Evolutionary conservation across 768 basidiomycete species (phyloP), one percentile per base, ranked within the genome.

Genomic region (Termitomyces sp.): DNA sequence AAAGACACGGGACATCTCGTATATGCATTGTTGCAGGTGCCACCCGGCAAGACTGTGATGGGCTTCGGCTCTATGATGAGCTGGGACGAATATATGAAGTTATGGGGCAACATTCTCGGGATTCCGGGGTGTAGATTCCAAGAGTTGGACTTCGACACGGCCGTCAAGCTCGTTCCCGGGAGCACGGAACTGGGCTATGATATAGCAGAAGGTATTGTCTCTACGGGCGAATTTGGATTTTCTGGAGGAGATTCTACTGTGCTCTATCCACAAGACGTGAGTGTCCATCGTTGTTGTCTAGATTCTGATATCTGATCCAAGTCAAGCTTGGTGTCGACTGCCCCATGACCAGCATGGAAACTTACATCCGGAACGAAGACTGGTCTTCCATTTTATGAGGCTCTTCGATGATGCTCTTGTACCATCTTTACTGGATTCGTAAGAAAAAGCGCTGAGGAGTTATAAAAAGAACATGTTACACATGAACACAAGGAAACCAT

Each of bases 31-130:
- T 29, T 58, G 4, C 51, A 47, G 20, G 29, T 45, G n/a, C 34
- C 57, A 48, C 51, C 57, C n/a, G 46, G 52, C 1, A 58, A 53
- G 37, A 54, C 24, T 9, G 10, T 58, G 18, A 46, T 58, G 4
- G 57, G 57, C 33, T 58, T 58, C 46, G 57, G 57, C 28, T 58
- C 57, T 20, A 52, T 58, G 57, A 58, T 58, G 1, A 58, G 57
- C 57, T 58, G 51, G 51, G 42, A 33, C 28, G 51, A 42, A 12
- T 58, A 58, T 12, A 54, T 54, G 46, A 53, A 52, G 34, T 20
- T 58, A 7, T 58, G 57, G 51, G 51, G 51, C 6, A 9, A 54
- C 5, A 58, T 58, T 12, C 57, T 58, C 4, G 57, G 46, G 10
- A 13, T 46, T 2, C 51, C 55, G 20, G 47, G 44, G 26, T 33